Conservation (phyloP, 2,329 filamentous ascomycete genomes). For the Mariannaea sp. region DNA sequence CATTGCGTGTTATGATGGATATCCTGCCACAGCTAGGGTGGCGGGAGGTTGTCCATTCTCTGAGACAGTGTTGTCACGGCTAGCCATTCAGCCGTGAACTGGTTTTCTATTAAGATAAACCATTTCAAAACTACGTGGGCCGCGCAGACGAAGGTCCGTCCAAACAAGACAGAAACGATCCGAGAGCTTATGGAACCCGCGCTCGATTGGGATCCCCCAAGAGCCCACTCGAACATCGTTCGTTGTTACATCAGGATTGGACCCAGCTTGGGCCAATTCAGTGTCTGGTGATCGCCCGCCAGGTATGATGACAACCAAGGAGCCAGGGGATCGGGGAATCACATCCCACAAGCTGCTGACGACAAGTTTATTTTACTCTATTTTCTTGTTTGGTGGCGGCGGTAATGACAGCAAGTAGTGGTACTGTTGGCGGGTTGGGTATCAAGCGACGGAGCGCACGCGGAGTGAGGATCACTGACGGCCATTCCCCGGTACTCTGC, state of each 20-base stretch:
- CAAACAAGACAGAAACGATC: too few species aligned
- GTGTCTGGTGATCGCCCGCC: slow-evolving; percentile 24
- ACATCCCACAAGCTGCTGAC: slow-evolving; percentile 3
- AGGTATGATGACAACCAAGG: slow-evolving; percentile 4
- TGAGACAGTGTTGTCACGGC: not conserved
- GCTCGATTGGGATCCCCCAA: slow-evolving; percentile 26
- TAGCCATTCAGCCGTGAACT: not conserved
- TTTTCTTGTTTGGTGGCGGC: too few species aligned
- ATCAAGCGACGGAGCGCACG: too few species aligned
- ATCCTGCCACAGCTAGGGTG: slow-evolving; percentile 26
- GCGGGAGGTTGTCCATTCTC: too few species aligned
- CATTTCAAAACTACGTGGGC: not conserved
- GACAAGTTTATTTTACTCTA: not conserved
- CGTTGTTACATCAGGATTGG: slow-evolving; percentile 29
- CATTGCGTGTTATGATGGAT: slow-evolving; percentile 36
- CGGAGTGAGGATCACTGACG: slow-evolving; percentile 5
- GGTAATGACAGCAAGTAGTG: too few species aligned
- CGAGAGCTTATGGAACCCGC: not conserved
- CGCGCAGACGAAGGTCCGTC: not conserved
- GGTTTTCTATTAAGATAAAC: not conserved
- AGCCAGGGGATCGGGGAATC: not conserved
- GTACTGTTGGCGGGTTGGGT: not conserved
- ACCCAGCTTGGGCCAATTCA: slow-evolving; percentile 25
- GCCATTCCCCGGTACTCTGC: not conserved
- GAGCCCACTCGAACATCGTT: slow-evolving; percentile 26